Evolutionary conservation across 441 rosid species (phyloP).

Genomic region (Flueggea neowawraea): DNA sequence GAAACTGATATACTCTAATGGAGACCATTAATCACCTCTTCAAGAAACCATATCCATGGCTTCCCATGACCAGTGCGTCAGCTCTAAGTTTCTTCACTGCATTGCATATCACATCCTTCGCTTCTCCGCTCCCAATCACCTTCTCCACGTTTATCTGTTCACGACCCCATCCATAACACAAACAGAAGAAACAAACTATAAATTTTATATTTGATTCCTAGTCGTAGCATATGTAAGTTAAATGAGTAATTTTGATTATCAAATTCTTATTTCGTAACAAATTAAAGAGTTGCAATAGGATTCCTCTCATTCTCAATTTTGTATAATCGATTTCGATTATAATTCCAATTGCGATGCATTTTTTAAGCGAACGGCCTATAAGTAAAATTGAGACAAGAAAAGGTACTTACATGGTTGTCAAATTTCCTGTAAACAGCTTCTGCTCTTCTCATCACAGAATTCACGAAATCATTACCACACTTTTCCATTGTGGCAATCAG

Average conservation of each 20-base stretch:
- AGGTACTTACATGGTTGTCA: constrained; percentile 19
- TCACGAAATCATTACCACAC: constrained; percentile 46
- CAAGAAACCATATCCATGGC: constrained; percentile 92
- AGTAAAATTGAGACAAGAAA: not conserved
- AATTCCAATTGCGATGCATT: not conserved
- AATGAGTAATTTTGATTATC: too few species aligned
- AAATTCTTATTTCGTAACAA: too few species aligned
- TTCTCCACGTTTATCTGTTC: constrained; percentile 55
- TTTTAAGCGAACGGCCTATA: not conserved
- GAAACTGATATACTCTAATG: too few species aligned
- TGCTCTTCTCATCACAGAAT: constrained; percentile 71
- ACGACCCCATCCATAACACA: not conserved
- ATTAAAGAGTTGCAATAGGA: too few species aligned
- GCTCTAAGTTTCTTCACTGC: constrained; percentile 60
- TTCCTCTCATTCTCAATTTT: not conserved
- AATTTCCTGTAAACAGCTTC: constrained; percentile 49
- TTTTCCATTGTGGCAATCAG: constrained; percentile 47
- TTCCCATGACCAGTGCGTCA: constrained; percentile 80
- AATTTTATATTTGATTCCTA: too few species aligned
- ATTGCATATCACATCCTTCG: constrained; percentile 70
- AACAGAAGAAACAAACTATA: not conserved
- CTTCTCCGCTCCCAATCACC: constrained; percentile 72
- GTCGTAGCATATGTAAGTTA: too few species aligned
- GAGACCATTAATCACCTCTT: constrained; percentile 41
- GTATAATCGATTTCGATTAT: too few species aligned